Evolutionary conservation across 2,329 filamentous ascomycete species (phyloP), one percentile per base, ranked within the genome.

Genomic region (Aureobasidium sp.): DNA sequence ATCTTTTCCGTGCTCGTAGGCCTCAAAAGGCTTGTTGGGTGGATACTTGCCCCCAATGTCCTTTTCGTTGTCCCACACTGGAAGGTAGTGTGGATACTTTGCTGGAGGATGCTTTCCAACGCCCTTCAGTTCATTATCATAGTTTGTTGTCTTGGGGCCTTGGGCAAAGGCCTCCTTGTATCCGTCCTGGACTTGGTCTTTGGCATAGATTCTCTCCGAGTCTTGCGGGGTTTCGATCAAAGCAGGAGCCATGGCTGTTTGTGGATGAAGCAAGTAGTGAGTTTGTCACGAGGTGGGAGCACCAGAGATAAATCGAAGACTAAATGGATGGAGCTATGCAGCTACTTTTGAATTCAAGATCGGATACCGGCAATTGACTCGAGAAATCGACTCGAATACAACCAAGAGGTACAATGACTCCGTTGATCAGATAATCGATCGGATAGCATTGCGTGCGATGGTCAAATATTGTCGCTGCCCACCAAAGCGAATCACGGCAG

Each of bases 1-100:
- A 67, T 91, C 86, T 68, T 87, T 86, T 67, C 89, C 89, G 68
- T 88, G 88, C 62, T 93, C 89, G 65, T 84, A 82, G 71, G 91
- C 87, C 70, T 87, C 80, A 68, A 91, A 92, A 0, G 82, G 83
- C 65, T 86, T 76, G 8, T 90, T 79, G 7, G 88, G 86, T 62
- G 84, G 80, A 68, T 86, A 89, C 65, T 75, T 81, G 20, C 63
- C 66, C 9, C 47, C 47, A 34, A 61, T 51, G 5, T 51, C 45
- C 9, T 61, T 52, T 7, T 61, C 57, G 14, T 68, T 67, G 53
- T 68, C 66, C 69, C 71, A 69, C 37, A 73, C 64, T 15, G 64
- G 63, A 79, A 44, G 80, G 71, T 92, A 92, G 70, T 90, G 79
- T 4, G 85, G 85, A 67, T 89, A 91, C 70, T 84, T 80, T 6